phyloP scores from a whole-genome alignment of 495 filamentous ascomycete genomes.

The Podospora australis region DNA sequence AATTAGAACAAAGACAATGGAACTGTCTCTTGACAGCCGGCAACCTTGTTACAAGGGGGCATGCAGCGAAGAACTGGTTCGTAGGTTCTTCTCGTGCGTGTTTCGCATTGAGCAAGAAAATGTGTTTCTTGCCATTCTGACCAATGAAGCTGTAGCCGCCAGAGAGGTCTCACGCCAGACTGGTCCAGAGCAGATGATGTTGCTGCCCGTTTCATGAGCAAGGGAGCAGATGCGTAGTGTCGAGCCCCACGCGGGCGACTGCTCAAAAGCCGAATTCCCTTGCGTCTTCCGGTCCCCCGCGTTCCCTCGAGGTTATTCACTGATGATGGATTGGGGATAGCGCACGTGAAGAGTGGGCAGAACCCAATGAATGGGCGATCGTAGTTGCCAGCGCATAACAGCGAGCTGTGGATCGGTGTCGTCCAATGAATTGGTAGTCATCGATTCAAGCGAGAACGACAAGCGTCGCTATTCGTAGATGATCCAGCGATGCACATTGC shows the following conservation, averaged over 20 bases:
- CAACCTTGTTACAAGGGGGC: constrained; percentile 10
- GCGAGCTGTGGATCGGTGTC: constrained; percentile 14
- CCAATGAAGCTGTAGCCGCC: constrained; percentile 34
- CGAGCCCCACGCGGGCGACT: constrained; percentile 4
- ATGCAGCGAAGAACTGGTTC: constrained; percentile 17
- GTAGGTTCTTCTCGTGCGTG: constrained; percentile 14
- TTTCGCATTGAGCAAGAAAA: constrained; percentile 27
- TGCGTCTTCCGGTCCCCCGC: not conserved
- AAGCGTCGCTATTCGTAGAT: constrained; percentile 1
- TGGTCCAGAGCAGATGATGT: constrained; percentile 1
- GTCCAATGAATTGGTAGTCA: constrained; percentile 23
- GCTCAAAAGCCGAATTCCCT: not conserved
- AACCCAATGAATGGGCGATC: not conserved
- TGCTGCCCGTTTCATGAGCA: constrained; percentile 15
- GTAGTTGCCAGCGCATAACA: constrained; percentile 24
- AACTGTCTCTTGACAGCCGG: too few relatives aligned
- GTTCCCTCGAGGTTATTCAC: constrained; percentile 5
- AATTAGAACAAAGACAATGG: too few relatives aligned
- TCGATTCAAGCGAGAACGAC: constrained; percentile 7
- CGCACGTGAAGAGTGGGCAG: not conserved
- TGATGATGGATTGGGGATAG: too few relatives aligned
- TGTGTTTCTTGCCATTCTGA: constrained; percentile 21
- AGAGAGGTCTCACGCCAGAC: constrained; percentile 11
- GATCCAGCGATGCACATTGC: constrained; percentile 7
- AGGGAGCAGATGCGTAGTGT: constrained; percentile 4